Evolutionary conservation across 1,284 basidiomycete genomes (phyloP), one percentile per base, ranked within the genome.

Genomic region (Papiliotrema fonsecae): DNA sequence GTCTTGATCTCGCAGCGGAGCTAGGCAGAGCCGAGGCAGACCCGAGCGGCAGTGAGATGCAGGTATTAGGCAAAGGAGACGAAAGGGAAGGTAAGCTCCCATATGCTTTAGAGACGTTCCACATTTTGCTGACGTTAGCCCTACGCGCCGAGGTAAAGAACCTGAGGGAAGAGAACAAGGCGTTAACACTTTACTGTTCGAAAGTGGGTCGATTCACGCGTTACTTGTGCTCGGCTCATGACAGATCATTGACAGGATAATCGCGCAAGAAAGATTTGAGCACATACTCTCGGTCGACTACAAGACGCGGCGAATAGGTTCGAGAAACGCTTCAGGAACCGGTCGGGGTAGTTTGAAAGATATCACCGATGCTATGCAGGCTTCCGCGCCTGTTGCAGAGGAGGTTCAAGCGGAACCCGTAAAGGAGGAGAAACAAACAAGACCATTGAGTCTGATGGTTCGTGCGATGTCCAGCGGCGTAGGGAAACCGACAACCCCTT

Each of bases 91-190:
- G 65, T 62, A 24, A 39, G 51, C 14, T 45, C n/a, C n/a, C 16
- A 45, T 4, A 34, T 25, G 43, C 25, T n/a, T 16, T 21, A 5
- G 14, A 10, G 14, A 35, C 22, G 14, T 26, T 27, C n/a, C 27
- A 13, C 18, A 27, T 13, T 27, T 30, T 28, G 44, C 46, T 47
- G 39, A 44, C 22, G 10, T 1, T 35, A 74, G 80, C 82, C 9
- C 76, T 90, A 39, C 79, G 83, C 38, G 79, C 75, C 19, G 92
- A 96, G 72, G 83, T 94, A 64, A 92, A 92, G 73, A 84, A 82
- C 35, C 81, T 96, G 67, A 88, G 87, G 68, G 93, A 97, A 69
- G 88, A 89, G 40, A 96, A 96, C 78, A 93, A 93, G 70, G 91
- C 90, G 0, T 77, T 97, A 11, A 88, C 88, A 16, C 76, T 97